Percentiles rank a stretch among this genome's conserved stretches.
Conservation (phyloP, 345 rosid genomes). For the Arabis hirsuta region DNA sequence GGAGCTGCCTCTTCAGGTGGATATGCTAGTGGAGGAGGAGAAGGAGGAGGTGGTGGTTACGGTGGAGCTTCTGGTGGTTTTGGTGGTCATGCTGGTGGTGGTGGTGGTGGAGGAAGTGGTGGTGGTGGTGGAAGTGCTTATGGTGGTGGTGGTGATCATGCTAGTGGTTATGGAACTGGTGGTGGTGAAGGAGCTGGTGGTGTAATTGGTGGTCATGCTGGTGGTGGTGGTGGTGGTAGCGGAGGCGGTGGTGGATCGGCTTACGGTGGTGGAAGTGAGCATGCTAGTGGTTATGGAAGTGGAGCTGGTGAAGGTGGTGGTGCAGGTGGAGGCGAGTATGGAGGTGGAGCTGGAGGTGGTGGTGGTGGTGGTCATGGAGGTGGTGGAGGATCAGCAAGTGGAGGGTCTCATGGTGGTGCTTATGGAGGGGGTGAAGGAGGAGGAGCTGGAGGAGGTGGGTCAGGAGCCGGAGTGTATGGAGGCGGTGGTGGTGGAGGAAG, state of each 20-base stretch:
- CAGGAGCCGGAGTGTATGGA: constrained; percentile 37
- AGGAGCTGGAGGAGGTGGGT: constrained; percentile 44
- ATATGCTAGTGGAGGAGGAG: constrained; percentile 48
- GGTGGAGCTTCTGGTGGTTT: constrained; percentile 50
- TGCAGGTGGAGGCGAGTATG: constrained; percentile 37
- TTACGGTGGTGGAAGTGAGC: constrained; percentile 41
- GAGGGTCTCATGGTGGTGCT: constrained; percentile 24
- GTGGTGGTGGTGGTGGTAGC: constrained; percentile 46
- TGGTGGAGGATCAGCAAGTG: no score
- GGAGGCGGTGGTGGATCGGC: constrained; percentile 44
- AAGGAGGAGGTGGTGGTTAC: constrained; percentile 48
- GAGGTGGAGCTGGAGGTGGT: constrained; percentile 37
- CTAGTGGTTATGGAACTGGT: constrained; percentile 40
- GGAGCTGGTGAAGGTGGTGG: constrained; percentile 48
- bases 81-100: constrained; percentile 45
- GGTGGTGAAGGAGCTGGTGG: constrained; percentile 41
- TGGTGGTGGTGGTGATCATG: constrained; percentile 30
- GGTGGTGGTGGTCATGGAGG: constrained; percentile 36
- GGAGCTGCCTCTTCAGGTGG: constrained; percentile 44
- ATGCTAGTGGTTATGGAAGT: constrained; percentile 45
- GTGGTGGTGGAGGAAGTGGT: constrained; percentile 43
- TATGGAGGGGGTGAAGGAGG: constrained; percentile 47
- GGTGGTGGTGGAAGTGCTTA: constrained; percentile 42
- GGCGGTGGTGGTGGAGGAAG: constrained; percentile 45
- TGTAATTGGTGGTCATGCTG: constrained; percentile 41